A percentile compares a stretch with the other conserved stretches of the same genome.
phyloP scores from a whole-genome alignment of 1,284 basidiomycete species.

The Violaceomyces palustris region DNA sequence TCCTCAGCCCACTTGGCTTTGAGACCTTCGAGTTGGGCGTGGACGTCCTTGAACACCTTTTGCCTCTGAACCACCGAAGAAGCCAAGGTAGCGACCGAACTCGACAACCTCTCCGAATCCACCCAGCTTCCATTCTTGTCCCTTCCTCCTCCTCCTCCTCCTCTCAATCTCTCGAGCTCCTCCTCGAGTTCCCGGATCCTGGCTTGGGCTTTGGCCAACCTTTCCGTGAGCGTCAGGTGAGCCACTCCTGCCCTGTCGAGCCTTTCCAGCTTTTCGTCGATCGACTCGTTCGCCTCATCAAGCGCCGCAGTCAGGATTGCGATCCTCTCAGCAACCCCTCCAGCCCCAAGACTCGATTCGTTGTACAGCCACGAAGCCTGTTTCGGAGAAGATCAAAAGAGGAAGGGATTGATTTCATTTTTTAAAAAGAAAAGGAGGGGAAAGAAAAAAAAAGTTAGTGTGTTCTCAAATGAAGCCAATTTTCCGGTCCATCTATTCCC shows the following conservation, averaged over 20 bases:
- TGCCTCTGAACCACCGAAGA: constrained; percentile 7
- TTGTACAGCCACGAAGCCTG: constrained; percentile 34
- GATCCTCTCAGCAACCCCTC: constrained; percentile 19
- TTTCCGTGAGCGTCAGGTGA: constrained; percentile 23
- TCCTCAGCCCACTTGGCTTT: constrained; percentile 30
- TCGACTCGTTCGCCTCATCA: constrained; percentile 31
- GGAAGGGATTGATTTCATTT: too few relatives aligned
- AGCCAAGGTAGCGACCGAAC: constrained; percentile 3
- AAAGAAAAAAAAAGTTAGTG: too few relatives aligned
- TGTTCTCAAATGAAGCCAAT: too few relatives aligned
- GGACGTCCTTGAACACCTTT: constrained; percentile 21
- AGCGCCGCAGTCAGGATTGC: constrained; percentile 26
- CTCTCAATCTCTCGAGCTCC: constrained; percentile 19
- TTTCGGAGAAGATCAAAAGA: too few relatives aligned
- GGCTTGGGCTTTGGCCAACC: constrained; percentile 17
- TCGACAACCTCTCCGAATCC: neutral
- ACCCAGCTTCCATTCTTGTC: neutral
- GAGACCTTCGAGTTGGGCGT: constrained; percentile 29
- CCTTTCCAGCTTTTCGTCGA: constrained; percentile 36
- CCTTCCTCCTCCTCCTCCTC: too few relatives aligned
- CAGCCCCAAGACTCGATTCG: constrained; percentile 35
- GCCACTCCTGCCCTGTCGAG: constrained; percentile 27
- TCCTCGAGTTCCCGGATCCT: constrained; percentile 30
- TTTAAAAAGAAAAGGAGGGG: too few relatives aligned
- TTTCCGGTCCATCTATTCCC: too few relatives aligned